Evolutionary conservation across 1,284 basidiomycete genomes (phyloP).

Genomic region (Phylloboletellus chloephorus): DNA sequence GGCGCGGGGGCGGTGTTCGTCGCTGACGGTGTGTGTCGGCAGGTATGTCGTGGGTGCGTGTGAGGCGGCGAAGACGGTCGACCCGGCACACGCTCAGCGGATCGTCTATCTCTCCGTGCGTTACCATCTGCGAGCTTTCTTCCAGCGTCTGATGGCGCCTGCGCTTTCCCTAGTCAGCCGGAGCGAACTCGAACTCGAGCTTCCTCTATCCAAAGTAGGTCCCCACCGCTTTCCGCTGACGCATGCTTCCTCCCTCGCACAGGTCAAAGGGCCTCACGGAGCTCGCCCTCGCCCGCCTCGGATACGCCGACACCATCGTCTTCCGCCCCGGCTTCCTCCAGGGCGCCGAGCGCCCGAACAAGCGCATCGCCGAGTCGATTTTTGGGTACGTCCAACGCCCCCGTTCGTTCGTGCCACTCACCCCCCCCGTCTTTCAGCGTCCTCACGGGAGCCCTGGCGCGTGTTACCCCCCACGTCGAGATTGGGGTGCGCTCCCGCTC

Average conservation of each 20-base stretch:
- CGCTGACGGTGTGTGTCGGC: neutral
- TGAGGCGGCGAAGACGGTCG: conserved; percentile 50
- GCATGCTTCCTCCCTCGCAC: neutral
- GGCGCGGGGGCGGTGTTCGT: neutral
- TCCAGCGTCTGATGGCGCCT: neutral
- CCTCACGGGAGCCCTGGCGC: conserved; percentile 36
- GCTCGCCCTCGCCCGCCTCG: conserved; percentile 54
- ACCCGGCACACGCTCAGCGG: conserved; percentile 43
- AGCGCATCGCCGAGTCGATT: conserved; percentile 38
- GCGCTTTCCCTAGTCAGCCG: conserved; percentile 34
- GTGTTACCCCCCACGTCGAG: conserved; percentile 36
- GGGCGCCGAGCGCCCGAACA: conserved; percentile 38
- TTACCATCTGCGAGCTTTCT: neutral
- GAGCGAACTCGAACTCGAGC: conserved; percentile 44
- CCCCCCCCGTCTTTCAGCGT: conserved; percentile 26
- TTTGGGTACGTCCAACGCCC: conserved; percentile 34
- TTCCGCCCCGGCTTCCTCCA: conserved; percentile 57
- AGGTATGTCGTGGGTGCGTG: conserved; percentile 73
- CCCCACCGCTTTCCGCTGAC: neutral
- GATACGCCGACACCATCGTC: conserved; percentile 64
- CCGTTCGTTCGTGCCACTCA: neutral
- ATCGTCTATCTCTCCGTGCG: conserved; percentile 67
- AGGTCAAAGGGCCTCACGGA: conserved; percentile 77
- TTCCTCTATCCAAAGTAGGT: conserved; percentile 49
- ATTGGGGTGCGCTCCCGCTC: conserved; percentile 39